phyloP scores from a whole-genome alignment of 1,284 basidiomycete genomes.

The Bothia castanella region DNA sequence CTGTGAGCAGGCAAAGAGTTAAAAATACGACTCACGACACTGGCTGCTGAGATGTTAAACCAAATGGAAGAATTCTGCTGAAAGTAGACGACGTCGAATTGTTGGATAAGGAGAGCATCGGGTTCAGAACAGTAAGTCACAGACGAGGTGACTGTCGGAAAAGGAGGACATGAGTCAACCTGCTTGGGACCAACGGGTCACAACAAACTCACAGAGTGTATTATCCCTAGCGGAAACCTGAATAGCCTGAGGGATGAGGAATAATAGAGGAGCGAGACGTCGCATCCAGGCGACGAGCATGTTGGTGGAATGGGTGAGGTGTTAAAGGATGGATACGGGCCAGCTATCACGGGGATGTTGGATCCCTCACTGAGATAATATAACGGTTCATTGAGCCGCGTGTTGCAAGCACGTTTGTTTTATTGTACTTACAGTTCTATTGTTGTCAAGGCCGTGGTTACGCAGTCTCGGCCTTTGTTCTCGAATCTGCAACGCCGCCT shows the following conservation, averaged over 20 bases:
- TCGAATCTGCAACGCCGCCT: constrained; percentile 7
- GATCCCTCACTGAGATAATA: constrained; percentile 19
- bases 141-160: constrained; percentile 67
- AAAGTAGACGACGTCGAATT: constrained; percentile 77
- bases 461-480: constrained; percentile 21
- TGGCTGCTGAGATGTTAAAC: constrained; percentile 73
- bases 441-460: constrained; percentile 29
- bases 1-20: constrained; percentile 16
- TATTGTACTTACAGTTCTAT: constrained; percentile 34
- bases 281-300: constrained; percentile 75
- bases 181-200: not conserved
- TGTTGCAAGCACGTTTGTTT: constrained; percentile 30
- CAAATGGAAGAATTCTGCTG: constrained; percentile 64
- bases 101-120: constrained; percentile 73
- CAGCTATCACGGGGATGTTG: constrained; percentile 28
- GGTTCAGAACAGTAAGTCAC: constrained; percentile 86
- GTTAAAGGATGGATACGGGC: constrained; percentile 24
- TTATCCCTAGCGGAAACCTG: constrained; percentile 48
- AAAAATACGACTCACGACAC: constrained; percentile 51
- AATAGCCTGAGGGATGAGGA: constrained; percentile 39
- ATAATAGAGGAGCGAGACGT: constrained; percentile 42
- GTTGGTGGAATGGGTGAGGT: constrained; percentile 23
- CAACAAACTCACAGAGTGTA: constrained; percentile 51
- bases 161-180: constrained; percentile 2
- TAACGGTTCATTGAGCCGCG: constrained; percentile 24